These are phyloP conservation scores for Ampelocalamus luodianensis DNA, from an alignment of 176 grass and related monocot genomes.

Conservation along the genomic window DNA sequence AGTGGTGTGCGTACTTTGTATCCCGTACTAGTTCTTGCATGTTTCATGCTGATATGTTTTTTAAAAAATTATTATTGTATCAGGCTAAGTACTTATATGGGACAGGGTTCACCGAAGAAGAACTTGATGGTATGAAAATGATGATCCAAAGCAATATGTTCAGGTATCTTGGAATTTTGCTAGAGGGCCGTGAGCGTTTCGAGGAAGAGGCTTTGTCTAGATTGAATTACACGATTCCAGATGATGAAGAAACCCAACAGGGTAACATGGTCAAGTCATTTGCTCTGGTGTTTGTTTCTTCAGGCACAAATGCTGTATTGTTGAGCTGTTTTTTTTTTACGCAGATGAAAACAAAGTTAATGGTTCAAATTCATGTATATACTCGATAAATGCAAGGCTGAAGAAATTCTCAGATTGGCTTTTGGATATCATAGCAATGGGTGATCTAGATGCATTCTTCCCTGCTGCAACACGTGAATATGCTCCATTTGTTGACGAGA, in stretches of 20 bases:
- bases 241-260: constrained; percentile 44
- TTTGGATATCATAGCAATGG: constrained; percentile 98
- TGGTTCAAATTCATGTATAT: constrained; percentile 58
- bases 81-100: constrained; percentile 91
- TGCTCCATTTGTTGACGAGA: constrained; percentile 90
- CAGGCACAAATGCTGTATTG: neutral
- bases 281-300: neutral
- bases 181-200: constrained; percentile 88
- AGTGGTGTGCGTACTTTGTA: neutral
- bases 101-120: constrained; percentile 74
- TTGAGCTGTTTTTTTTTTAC: constrained; percentile 32
- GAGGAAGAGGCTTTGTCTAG: constrained; percentile 86
- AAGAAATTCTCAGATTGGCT: constrained; percentile 99
- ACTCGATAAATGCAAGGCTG: constrained; percentile 87
- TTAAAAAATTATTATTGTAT: constrained; percentile 21
- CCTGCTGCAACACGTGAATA: constrained; percentile 96
- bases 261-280: constrained; percentile 49
- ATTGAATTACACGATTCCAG: constrained; percentile 27
- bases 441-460: constrained; percentile 93
- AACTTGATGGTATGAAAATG: constrained; percentile 86
- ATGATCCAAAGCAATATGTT: constrained; percentile 99
- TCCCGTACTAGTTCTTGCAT: neutral
- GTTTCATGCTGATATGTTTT: constrained; percentile 33
- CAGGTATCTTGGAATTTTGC: constrained; percentile 94
- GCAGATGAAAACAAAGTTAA: constrained; percentile 69